phyloP scores from a whole-genome alignment of 108 stramenopile genomes.

The Epipyxis sp. region DNA sequence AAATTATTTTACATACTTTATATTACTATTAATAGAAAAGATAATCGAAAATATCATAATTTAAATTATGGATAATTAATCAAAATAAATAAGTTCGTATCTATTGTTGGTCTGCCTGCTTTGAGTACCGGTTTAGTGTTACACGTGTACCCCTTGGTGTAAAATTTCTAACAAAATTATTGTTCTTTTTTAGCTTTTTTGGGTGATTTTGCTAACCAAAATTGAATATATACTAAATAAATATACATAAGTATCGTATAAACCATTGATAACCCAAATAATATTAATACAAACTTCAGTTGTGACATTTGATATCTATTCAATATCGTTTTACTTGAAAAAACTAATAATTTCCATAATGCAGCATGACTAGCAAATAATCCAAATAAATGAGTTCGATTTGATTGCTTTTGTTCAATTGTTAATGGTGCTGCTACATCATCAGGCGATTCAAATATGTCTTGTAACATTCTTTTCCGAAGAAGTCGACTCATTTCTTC shows the following conservation, averaged over 20 bases:
- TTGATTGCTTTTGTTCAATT: too few relatives aligned
- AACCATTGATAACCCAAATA: neutral
- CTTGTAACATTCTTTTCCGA: constrained; percentile 21
- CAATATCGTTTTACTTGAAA: neutral
- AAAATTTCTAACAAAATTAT: too few relatives aligned
- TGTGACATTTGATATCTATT: neutral
- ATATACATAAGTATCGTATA: constrained; percentile 22
- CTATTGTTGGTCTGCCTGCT: too few relatives aligned
- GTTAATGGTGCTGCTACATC: neutral
- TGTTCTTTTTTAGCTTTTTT: too few relatives aligned
- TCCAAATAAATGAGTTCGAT: neutral
- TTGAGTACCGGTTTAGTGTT: too few relatives aligned
- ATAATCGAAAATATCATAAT: too few relatives aligned
- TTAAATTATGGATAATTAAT: too few relatives aligned
- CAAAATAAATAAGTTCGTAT: too few relatives aligned
- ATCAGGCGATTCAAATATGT: neutral
- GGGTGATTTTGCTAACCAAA: neutral
- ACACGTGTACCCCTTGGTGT: too few relatives aligned
- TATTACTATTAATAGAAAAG: too few relatives aligned
- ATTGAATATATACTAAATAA: neutral
- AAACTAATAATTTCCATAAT: neutral
- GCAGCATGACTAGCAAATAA: neutral
- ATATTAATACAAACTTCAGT: neutral
- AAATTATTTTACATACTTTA: too few relatives aligned
- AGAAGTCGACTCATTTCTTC: constrained; percentile 11